Evolutionary conservation across 345 rosid species (phyloP), one percentile per base, ranked within the genome.

Genomic region (Dipteronia sinensis): DNA sequence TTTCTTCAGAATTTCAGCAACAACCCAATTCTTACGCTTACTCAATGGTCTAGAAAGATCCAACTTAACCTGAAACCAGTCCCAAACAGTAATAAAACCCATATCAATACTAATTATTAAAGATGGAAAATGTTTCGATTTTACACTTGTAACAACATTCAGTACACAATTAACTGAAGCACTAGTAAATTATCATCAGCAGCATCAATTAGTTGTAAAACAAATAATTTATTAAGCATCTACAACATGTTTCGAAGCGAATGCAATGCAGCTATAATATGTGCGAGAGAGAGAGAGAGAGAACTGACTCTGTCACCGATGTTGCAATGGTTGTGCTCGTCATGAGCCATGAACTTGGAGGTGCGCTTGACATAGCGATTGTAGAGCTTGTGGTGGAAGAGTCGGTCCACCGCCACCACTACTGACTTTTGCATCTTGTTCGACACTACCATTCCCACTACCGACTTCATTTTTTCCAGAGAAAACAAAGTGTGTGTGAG

Each of bases 1-100:
- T 79, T 90, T 92, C 89, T 93, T 93, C 71, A 93, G 85, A 76
- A 95, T 91, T 75, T 96, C 98, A 61, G 98, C 92, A 71, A 96
- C 95, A 77, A 88, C 82, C 98, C 98, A 96, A 73, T 85, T 80
- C 95, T 96, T 96, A 78, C 75, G 87, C 85, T 91, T 94, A 87
- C 99, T 96, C 86, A 96, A 82, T 9, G 99, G 98, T 81, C 99
- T 90, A n/a, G 95, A 92, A 56, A 94, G 95, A 87, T 96, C 99
- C 77, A 90, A 86, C 75, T 86, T 90, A 72, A 91, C 97, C 97
- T 91, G 76, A 75, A 79, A 16, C 22, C 55, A 74, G 34, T 22
- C 20, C 27, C 22, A 31, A 7, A 51, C n/a, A 6, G 22, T 6
- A 10, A 71, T 6, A 10, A 71, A 38, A 19, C 69, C n/a, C 61